These are phyloP conservation scores for Talaromyces borbonicus DNA, from an alignment of 495 filamentous ascomycete species.

Conservation along the genomic window DNA sequence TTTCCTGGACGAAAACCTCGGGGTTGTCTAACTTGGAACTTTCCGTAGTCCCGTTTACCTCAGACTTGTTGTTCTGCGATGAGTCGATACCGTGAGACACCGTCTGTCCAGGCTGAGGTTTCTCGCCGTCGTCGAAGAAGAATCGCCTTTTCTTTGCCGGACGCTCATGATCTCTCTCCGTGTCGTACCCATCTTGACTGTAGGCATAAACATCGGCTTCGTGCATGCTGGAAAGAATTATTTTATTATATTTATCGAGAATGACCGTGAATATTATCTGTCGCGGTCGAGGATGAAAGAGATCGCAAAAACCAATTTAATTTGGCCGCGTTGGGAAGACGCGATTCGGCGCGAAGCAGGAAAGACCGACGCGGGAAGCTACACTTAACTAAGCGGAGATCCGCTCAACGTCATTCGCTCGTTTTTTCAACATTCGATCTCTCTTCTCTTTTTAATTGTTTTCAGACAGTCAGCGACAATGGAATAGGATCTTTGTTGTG, in stretches of 20 bases:
- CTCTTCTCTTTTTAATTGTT: not conserved
- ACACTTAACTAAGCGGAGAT: not conserved
- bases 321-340: slow-evolving; percentile 22
- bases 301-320: slow-evolving; percentile 4
- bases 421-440: not conserved
- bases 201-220: slow-evolving; percentile 5
- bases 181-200: slow-evolving; percentile 13
- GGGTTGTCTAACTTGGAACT: not conserved
- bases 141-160: slow-evolving; percentile 77
- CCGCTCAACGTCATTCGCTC: slow-evolving; percentile 24
- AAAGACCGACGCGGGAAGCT: slow-evolving; percentile 14
- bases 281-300: too few relatives aligned
- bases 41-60: not conserved
- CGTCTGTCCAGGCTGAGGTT: not conserved
- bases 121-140: slow-evolving; percentile 48
- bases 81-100: not conserved
- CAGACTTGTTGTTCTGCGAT: not conserved
- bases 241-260: slow-evolving; percentile 18
- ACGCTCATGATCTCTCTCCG: too few relatives aligned
- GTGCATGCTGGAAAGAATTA: slow-evolving; percentile 14
- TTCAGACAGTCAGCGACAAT: not conserved
- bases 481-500: not conserved
- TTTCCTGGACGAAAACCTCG: not conserved
- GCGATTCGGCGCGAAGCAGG: slow-evolving; percentile 24
- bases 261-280: slow-evolving; percentile 6